Evolutionary conservation across 352 stramenopile genomes (phyloP), one percentile per base, ranked within the genome.

Genomic region (Pythium vanterpoolii): DNA sequence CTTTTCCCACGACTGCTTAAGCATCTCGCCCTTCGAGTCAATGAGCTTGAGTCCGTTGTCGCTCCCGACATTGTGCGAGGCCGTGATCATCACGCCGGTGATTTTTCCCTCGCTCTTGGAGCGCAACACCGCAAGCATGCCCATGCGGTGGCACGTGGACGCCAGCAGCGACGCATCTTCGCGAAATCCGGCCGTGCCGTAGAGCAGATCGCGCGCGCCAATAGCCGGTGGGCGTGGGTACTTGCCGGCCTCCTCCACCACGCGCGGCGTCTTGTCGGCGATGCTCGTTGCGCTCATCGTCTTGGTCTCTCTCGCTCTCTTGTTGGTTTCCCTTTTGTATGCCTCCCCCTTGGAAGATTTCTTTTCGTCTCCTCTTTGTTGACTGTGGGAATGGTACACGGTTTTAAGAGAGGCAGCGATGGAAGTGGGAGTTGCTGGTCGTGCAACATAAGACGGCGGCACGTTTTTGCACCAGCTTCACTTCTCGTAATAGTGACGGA

Each of bases 131-230:
- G 85, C 79, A 51, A 93, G 62, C 75, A 93, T 91, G 28, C 94
- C 97, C 73, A 99, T 91, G 49, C 96, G 89, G 63, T 98, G 77
- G 70, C 97, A 97, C 51, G 96, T 90, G 38, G 86, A 86, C 31
- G 84, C 69, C 49, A 99, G 75, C 45, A 98, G 70, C 45, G 71
- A 71, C 36, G 91, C 93, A 30, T 97, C 79, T 53, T 95, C 94
- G 45, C 97, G 85, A 78, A 99, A 99, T 27, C 97, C 97, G 2
- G 95, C 92, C 18, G 96, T 99, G 48, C 96, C 96, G 72, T 99
- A 99, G 16, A 61, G 58, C 55, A 94, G 68, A 54, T 86, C 73
- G 14, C 71, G 69, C 30, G 52, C 62, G 16, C 69, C 69, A 26
- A 87, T 66, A 24, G 48, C 51, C 38, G 81, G 66, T 4, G 78